Conservation (phyloP, 345 rosid genomes). For the Citrus medica region DNA sequence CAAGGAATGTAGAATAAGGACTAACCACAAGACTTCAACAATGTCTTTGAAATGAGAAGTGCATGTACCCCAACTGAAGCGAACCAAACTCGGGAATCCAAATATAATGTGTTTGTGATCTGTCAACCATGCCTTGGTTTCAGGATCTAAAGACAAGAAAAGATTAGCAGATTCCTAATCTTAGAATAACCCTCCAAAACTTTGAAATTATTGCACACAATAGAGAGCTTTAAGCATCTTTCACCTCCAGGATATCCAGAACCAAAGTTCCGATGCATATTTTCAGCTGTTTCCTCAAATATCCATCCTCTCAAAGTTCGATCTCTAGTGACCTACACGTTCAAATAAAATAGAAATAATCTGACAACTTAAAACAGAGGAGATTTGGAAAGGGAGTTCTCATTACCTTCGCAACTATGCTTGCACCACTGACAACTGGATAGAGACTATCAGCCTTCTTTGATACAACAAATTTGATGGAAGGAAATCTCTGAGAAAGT, state of each 20-base stretch:
- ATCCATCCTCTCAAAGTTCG: slow-evolving; percentile 80
- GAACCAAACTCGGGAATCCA: slow-evolving; percentile 89
- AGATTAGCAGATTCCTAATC: slow-evolving; percentile 12
- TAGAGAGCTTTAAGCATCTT: neutral
- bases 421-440: slow-evolving; percentile 96
- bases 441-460: slow-evolving; percentile 97
- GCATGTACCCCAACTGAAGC: slow-evolving; percentile 99
- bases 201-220: neutral
- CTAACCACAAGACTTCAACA: slow-evolving; percentile 77
- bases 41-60: slow-evolving; percentile 53
- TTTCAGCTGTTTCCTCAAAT: slow-evolving; percentile 74
- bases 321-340: slow-evolving; percentile 81
- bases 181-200: neutral
- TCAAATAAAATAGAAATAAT: slow-evolving; percentile 6
- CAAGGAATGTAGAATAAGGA: slow-evolving; percentile 15
- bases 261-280: slow-evolving; percentile 70
- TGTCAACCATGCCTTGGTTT: slow-evolving; percentile 81
- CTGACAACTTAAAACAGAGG: neutral
- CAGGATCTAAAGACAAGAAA: slow-evolving; percentile 57
- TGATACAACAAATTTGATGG: slow-evolving; percentile 79
- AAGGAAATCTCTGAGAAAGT: slow-evolving; percentile 74
- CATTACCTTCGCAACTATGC: slow-evolving; percentile 95
- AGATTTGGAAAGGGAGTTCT: neutral
- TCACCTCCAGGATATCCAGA: slow-evolving; percentile 99
- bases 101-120: slow-evolving; percentile 72